phyloP scores from a whole-genome alignment of 331 rosid species.

The Dryas integrifolia region DNA sequence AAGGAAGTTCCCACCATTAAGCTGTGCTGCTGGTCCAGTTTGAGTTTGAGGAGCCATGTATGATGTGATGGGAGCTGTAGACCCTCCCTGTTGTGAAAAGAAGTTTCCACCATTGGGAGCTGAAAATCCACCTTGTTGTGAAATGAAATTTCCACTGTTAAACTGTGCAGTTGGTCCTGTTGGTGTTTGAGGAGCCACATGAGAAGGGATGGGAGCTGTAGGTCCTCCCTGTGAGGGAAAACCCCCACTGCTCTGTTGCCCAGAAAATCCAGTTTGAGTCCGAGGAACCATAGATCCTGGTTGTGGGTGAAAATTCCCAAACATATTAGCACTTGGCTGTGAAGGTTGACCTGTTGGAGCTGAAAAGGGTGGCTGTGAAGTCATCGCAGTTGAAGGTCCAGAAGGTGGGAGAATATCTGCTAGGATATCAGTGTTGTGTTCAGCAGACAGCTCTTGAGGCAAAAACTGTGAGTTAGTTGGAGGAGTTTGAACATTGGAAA shows the following conservation, averaged over 20 bases:
- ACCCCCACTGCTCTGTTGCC: conserved; percentile 52
- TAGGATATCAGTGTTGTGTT: conserved; percentile 62
- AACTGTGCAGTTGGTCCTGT: conserved; percentile 47
- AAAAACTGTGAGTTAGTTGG: conserved; percentile 45
- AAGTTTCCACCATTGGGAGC: conserved; percentile 42
- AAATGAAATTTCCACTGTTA: conserved; percentile 35
- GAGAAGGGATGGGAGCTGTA: conserved; percentile 44
- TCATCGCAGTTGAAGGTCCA: conserved; percentile 50
- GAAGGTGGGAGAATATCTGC: conserved; percentile 93
- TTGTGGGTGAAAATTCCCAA: conserved; percentile 51
- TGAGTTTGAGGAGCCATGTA: conserved; percentile 40
- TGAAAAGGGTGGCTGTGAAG: conserved; percentile 48
- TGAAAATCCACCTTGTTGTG: conserved; percentile 47
- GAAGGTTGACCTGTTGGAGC: conserved; percentile 39
- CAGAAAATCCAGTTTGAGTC: conserved; percentile 53
- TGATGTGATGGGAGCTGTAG: conserved; percentile 35
- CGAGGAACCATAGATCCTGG: conserved; percentile 48
- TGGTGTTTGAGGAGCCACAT: conserved; percentile 52
- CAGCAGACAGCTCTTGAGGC: conserved; percentile 53
- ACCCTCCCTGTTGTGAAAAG: conserved; percentile 49
- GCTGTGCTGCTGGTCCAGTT: conserved; percentile 44
- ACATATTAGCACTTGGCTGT: conserved; percentile 48
- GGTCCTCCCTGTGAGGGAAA: conserved; percentile 54
- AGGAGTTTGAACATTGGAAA: conserved; percentile 41
- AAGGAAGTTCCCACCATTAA: conserved; percentile 45